Conservation (phyloP, 257 asterid genomes). For the Penstemon eatonii region DNA sequence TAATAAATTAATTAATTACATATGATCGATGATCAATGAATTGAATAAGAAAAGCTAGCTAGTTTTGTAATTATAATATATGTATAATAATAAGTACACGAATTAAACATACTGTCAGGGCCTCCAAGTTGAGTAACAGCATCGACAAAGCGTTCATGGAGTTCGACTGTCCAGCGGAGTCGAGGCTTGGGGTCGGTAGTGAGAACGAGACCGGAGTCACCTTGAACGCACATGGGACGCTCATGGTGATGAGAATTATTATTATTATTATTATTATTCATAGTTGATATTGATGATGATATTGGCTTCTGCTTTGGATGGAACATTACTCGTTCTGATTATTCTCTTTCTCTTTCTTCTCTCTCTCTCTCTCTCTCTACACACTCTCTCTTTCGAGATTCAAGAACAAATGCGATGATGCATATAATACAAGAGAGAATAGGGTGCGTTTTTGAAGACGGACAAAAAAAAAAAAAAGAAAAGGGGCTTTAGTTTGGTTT, state of each 20-base stretch:
- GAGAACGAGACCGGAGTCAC: constrained; percentile 60
- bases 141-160: constrained; percentile 63
- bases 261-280: constrained; percentile 12
- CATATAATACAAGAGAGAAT: constrained; percentile 9
- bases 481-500: not conserved
- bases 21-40: not conserved
- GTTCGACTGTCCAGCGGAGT: constrained; percentile 68
- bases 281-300: constrained; percentile 9
- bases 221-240: constrained; percentile 29
- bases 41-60: not conserved
- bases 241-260: constrained; percentile 22
- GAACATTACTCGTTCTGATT: constrained; percentile 20
- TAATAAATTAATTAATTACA: no score
- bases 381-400: constrained; percentile 20
- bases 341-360: no score
- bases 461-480: not conserved
- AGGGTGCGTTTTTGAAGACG: constrained; percentile 24
- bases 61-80: not conserved
- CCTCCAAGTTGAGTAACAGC: constrained; percentile 73
- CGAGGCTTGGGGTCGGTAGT: constrained; percentile 68
- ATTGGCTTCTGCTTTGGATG: constrained; percentile 30
- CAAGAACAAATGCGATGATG: constrained; percentile 17
- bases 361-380: constrained; percentile 10
- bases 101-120: constrained; percentile 45
- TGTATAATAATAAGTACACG: not conserved